Evolutionary conservation across 1,139 yeast species (phyloP).

Genomic region (Saccharomyces hybrid): DNA sequence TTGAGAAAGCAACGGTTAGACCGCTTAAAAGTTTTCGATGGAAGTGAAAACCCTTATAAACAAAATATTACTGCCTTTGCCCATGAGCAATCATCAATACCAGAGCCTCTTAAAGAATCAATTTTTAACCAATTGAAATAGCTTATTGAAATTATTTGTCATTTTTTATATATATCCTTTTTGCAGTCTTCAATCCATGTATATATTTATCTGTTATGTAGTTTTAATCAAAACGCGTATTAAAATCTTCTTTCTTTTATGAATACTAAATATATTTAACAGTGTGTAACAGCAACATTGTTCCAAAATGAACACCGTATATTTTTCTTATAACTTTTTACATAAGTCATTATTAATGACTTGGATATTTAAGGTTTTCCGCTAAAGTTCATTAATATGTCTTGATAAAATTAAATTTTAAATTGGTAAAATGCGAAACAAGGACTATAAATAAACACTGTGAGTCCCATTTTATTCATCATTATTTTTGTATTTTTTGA

Average conservation of each 20-base stretch:
- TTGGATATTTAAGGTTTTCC: not conserved
- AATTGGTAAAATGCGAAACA: not conserved
- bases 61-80: slow-evolving; percentile 80
- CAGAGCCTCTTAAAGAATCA: slow-evolving; percentile 16
- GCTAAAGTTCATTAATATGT: not conserved
- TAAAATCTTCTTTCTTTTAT: not conserved
- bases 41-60: slow-evolving; percentile 79
- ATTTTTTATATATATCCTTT: not conserved
- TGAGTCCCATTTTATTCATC: not conserved
- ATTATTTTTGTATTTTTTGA: not conserved
- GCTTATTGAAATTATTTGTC: slow-evolving; percentile 3
- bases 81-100: slow-evolving; percentile 58
- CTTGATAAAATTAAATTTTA: not conserved
- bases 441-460: not conserved
- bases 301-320: not conserved
- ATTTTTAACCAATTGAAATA: slow-evolving; percentile 13
- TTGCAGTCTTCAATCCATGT: not conserved
- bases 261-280: no score
- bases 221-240: not conserved
- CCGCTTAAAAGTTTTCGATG: slow-evolving; percentile 81
- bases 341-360: not conserved
- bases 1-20: slow-evolving; percentile 72
- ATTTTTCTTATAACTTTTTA: not conserved
- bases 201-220: not conserved
- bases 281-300: not conserved